Conservation (phyloP, 2,329 filamentous ascomycete genomes). For the Blastomyces gilchristii region DNA sequence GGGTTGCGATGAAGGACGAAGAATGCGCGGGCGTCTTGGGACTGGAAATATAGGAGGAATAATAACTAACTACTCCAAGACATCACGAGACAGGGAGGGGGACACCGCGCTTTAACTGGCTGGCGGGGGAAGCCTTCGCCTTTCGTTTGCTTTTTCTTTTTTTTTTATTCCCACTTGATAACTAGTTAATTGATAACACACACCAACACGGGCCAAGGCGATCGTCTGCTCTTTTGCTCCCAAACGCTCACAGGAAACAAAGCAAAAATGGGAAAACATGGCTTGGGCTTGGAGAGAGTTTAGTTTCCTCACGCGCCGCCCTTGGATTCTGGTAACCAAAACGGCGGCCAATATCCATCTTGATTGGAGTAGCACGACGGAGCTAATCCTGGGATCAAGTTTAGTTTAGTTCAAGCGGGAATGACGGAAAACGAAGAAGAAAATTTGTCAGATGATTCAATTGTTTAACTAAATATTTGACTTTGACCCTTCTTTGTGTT, state of each 20-base stretch:
- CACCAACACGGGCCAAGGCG: background rate
- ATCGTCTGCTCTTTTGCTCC: background rate
- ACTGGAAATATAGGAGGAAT: background rate
- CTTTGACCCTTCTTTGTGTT: background rate
- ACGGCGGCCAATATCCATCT: background rate
- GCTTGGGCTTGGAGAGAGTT: background rate
- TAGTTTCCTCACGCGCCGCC: background rate
- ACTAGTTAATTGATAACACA: too few species aligned
- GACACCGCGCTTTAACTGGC: conserved; percentile 3
- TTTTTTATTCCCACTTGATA: background rate
- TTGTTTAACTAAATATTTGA: background rate
- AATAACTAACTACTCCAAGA: background rate
- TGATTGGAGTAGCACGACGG: background rate
- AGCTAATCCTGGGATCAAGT: background rate
- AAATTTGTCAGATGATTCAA: conserved; percentile 4
- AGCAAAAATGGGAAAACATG: background rate
- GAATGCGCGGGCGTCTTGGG: background rate
- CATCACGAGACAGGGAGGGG: background rate
- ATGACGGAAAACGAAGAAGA: background rate
- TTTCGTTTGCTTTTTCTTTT: background rate
- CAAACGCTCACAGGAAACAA: background rate
- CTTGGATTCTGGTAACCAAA: conserved; percentile 1
- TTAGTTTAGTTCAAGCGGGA: background rate
- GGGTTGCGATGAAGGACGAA: background rate
- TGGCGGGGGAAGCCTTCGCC: background rate